Conservation (phyloP, 768 basidiomycete species). For the Piloderma croceum region DNA sequence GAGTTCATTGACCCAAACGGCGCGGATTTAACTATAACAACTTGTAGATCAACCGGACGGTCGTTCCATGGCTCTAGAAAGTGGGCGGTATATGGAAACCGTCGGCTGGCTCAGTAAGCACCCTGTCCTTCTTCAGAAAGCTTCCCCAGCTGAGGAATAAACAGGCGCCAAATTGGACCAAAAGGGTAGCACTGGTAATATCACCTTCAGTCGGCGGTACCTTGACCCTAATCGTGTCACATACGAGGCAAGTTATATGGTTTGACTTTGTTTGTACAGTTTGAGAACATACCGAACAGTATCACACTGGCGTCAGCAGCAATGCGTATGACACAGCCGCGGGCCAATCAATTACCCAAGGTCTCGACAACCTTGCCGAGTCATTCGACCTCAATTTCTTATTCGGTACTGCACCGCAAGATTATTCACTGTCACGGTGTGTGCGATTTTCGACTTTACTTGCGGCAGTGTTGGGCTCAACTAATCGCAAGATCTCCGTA, state of each 20-base stretch:
- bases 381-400: conserved; percentile 56
- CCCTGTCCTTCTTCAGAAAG: not conserved
- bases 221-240: conserved; percentile 76
- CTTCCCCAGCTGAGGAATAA: not conserved
- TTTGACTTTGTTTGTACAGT: not conserved
- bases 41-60: conserved; percentile 56
- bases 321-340: conserved; percentile 54
- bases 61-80: conserved; percentile 72
- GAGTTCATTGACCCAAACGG: conserved; percentile 23
- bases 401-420: conserved; percentile 72
- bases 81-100: conserved; percentile 91
- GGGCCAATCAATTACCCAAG: conserved; percentile 50
- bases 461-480: too few relatives aligned
- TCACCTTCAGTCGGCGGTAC: conserved; percentile 67
- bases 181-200: conserved; percentile 37
- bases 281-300: conserved; percentile 32
- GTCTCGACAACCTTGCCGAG: conserved; percentile 46
- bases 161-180: conserved; percentile 46
- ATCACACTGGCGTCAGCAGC: conserved; percentile 53
- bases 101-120: conserved; percentile 70
- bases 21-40: not conserved
- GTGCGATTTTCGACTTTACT: conserved; percentile 18
- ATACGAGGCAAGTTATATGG: conserved; percentile 48
- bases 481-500: conserved; percentile 54
- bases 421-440: conserved; percentile 63